A percentile compares a stretch with the other conserved stretches of the same genome.
Evolutionary conservation across 2,329 filamentous ascomycete species (phyloP).

Genomic region (Sporothrix inflata): DNA sequence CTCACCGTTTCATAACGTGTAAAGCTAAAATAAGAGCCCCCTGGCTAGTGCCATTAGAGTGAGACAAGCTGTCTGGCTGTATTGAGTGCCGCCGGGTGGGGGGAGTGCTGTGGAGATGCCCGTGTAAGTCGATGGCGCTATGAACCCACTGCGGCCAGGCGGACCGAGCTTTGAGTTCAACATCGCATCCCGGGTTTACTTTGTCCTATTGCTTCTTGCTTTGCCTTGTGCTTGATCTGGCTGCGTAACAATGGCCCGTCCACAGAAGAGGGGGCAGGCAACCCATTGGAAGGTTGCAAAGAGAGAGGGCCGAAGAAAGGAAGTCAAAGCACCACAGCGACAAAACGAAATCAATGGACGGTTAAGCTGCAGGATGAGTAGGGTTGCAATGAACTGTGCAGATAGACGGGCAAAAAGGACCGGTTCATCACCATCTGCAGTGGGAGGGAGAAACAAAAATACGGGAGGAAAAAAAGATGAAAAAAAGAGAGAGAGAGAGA

Average conservation of each 20-base stretch:
- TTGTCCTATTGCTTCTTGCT: not conserved
- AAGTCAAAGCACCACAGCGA: not conserved
- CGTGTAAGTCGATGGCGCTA: conserved; percentile 6
- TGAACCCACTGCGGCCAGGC: not conserved
- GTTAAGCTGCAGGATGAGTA: conserved; percentile 11
- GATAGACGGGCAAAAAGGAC: not conserved
- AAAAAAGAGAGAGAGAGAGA: not conserved
- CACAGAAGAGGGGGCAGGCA: not conserved
- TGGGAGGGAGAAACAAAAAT: not conserved
- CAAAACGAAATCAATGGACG: not conserved
- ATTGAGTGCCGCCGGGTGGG: conserved; percentile 8
- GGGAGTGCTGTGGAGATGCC: not conserved
- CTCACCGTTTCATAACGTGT: not conserved
- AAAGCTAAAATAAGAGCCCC: not conserved
- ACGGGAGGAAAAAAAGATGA: not conserved
- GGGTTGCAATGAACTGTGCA: conserved; percentile 20
- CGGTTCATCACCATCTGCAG: conserved; percentile 7
- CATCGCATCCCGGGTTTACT: conserved; percentile 11
- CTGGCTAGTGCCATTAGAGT: not conserved
- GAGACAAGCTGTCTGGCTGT: conserved; percentile 1
- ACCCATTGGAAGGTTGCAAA: not conserved
- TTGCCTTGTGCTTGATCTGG: not conserved
- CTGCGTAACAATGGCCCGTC: not conserved
- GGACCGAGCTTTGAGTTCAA: conserved; percentile 15
- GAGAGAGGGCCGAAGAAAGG: not conserved